phyloP scores from a whole-genome alignment of 192 early-diverging fungal species.

The Jimgerdemannia flammicorona region DNA sequence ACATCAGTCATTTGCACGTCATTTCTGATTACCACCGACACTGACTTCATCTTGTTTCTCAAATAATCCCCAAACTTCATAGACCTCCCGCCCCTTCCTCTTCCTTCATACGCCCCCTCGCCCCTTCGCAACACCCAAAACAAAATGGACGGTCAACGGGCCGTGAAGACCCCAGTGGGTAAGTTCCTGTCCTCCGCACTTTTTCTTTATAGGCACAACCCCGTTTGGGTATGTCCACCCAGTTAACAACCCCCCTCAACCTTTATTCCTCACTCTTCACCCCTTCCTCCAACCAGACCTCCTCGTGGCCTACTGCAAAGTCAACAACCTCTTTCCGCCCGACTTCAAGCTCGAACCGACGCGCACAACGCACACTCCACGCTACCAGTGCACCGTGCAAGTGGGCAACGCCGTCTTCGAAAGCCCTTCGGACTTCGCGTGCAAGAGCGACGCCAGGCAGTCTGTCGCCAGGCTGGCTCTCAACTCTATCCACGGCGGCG shows the following conservation, averaged over 20 bases:
- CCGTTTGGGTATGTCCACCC: too few species aligned
- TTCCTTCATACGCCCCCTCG: too few species aligned
- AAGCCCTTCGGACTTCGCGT: conserved; percentile 12
- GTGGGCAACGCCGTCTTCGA: conserved; percentile 3
- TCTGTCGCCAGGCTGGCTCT: conserved; percentile 5
- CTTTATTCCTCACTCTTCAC: not conserved
- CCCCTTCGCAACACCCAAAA: not conserved
- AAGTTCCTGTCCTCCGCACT: not conserved
- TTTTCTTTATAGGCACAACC: not conserved
- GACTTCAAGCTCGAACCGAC: not conserved
- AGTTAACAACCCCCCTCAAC: not conserved
- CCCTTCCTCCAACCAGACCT: not conserved
- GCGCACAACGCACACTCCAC: not conserved
- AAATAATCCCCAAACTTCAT: too few species aligned
- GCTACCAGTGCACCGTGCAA: conserved; percentile 10
- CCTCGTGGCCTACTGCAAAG: not conserved
- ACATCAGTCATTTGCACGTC: too few species aligned
- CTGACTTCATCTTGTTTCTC: too few species aligned
- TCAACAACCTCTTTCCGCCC: not conserved
- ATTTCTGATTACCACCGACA: too few species aligned
- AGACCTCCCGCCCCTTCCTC: too few species aligned
- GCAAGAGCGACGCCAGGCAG: conserved; percentile 13
- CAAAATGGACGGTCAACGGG: not conserved
- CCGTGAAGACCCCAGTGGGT: not conserved
- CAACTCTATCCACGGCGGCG: conserved; percentile 6